Percentiles rank a stretch among this genome's conserved stretches.
Conservation (phyloP, 345 rosid genomes). For the Garcia nutans region DNA sequence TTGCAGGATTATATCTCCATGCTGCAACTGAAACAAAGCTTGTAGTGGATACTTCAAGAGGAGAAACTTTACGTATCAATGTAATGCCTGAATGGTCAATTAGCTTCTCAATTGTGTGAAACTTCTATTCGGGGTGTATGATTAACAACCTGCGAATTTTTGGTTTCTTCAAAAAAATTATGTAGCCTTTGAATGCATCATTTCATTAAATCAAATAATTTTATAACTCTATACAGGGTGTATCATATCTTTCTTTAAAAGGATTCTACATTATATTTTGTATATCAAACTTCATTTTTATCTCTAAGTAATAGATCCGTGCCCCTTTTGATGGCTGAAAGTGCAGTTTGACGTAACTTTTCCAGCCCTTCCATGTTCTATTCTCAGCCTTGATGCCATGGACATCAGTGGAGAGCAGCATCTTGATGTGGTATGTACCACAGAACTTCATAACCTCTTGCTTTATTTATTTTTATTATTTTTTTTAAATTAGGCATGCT, state of each 20-base stretch:
- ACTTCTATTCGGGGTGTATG: background rate
- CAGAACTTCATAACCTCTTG: constrained; percentile 2
- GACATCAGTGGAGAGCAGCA: constrained; percentile 97
- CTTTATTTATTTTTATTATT: no score
- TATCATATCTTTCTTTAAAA: background rate
- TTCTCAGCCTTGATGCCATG: constrained; percentile 94
- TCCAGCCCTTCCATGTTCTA: constrained; percentile 89
- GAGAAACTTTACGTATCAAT: constrained; percentile 82
- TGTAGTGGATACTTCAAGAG: constrained; percentile 93
- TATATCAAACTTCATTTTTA: background rate
- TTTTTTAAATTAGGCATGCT: background rate
- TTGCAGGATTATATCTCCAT: constrained; percentile 73
- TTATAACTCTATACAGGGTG: background rate
- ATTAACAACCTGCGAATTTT: background rate
- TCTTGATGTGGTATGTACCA: constrained; percentile 80
- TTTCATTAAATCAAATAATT: background rate
- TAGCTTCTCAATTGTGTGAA: background rate
- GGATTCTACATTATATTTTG: background rate
- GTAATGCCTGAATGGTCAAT: constrained; percentile 39
- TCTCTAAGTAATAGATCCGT: background rate
- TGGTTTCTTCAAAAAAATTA: background rate
- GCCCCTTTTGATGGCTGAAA: constrained; percentile 16
- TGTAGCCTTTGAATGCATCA: background rate
- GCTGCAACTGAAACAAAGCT: constrained; percentile 88
- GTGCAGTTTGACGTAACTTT: constrained; percentile 88